Percentiles rank a stretch among this genome's conserved stretches.
These are phyloP conservation scores for Hypomyces perniciosus DNA, from an alignment of 2,329 filamentous ascomycete genomes.

Conservation along the genomic window DNA sequence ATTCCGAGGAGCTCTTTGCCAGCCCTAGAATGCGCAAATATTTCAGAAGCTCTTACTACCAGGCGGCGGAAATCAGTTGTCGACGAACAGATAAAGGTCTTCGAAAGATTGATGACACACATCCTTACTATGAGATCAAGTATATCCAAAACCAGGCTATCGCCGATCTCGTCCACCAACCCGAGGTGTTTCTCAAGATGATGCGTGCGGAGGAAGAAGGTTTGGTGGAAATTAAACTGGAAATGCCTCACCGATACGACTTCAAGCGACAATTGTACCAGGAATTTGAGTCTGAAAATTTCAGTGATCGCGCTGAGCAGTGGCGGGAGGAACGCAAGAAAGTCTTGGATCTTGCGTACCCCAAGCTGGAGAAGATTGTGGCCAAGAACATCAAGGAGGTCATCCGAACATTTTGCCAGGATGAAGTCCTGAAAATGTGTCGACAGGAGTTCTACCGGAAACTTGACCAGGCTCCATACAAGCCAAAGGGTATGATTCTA, in stretches of 20 bases:
- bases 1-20: slow-evolving; percentile 80
- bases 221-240: slow-evolving; percentile 76
- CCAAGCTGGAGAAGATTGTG: slow-evolving; percentile 77
- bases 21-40: slow-evolving; percentile 87
- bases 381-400: slow-evolving; percentile 92
- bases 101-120: slow-evolving; percentile 86
- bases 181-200: slow-evolving; percentile 94
- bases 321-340: slow-evolving; percentile 89
- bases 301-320: slow-evolving; percentile 86
- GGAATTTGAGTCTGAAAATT: slow-evolving; percentile 91
- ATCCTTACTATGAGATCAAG: slow-evolving; percentile 97
- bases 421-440: slow-evolving; percentile 80
- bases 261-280: slow-evolving; percentile 72
- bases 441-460: slow-evolving; percentile 84
- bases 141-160: slow-evolving; percentile 89
- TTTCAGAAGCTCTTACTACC: slow-evolving; percentile 77
- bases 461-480: slow-evolving; percentile 92
- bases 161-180: slow-evolving; percentile 69
- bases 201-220: slow-evolving; percentile 94
- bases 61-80: slow-evolving; percentile 78
- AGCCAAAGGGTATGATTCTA: slow-evolving; percentile 85
- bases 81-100: slow-evolving; percentile 89
- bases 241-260: slow-evolving; percentile 66
- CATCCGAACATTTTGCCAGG: slow-evolving; percentile 88
- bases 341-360: slow-evolving; percentile 73